A percentile compares a stretch with the other conserved stretches of the same genome.
phyloP scores from a whole-genome alignment of 768 basidiomycete genomes.

The Suillus paluster region DNA sequence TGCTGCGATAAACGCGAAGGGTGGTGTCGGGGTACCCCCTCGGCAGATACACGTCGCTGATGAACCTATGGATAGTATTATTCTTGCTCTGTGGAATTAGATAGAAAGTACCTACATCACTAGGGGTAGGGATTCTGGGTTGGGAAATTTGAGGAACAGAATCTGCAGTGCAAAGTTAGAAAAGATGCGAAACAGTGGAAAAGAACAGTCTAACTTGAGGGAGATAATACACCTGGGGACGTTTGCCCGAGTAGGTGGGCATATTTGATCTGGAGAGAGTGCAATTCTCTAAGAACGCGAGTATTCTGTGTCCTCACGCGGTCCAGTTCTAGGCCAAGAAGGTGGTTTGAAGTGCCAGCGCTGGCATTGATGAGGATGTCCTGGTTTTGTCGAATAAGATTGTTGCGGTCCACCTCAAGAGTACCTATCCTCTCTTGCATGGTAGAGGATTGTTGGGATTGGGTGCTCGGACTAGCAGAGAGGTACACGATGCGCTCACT shows the following conservation, averaged over 20 bases:
- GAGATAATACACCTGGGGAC: conserved; percentile 3
- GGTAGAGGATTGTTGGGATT: conserved; percentile 21
- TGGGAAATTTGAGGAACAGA: not conserved
- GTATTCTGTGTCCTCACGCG: conserved; percentile 3
- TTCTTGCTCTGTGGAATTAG: not conserved
- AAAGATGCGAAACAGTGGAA: not conserved
- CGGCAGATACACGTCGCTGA: conserved; percentile 6
- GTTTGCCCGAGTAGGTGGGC: conserved; percentile 7
- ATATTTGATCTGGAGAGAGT: conserved; percentile 26
- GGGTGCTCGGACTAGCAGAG: conserved; percentile 20
- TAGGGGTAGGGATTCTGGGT: not conserved
- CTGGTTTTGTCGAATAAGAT: conserved; percentile 29
- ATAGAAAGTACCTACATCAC: conserved; percentile 2
- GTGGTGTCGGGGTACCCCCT: conserved; percentile 4
- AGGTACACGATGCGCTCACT: conserved; percentile 32
- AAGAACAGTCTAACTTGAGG: not conserved
- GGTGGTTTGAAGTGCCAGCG: conserved; percentile 19
- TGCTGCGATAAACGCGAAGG: conserved; percentile 12
- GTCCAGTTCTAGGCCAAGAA: conserved; percentile 22
- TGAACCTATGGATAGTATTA: not conserved
- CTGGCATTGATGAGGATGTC: conserved; percentile 23
- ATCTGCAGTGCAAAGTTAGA: not conserved
- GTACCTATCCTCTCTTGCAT: conserved; percentile 31
- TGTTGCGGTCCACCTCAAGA: conserved; percentile 22
- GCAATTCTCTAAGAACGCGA: conserved; percentile 24